Conservation (phyloP, 202 grass and related monocot genomes). For the Carex arenaria region DNA sequence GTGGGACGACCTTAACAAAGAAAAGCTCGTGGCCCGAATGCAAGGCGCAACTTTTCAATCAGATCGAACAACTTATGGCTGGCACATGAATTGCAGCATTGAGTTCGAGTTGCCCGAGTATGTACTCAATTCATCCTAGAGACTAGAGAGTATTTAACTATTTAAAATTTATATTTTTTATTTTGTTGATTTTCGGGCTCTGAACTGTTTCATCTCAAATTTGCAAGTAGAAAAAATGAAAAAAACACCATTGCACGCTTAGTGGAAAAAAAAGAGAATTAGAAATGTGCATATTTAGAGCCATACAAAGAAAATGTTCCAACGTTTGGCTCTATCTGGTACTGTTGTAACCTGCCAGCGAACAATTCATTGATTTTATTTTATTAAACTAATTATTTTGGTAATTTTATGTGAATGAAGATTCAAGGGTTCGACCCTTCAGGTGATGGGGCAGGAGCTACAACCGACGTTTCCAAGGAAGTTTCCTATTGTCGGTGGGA, state of each 20-base stretch:
- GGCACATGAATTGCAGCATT: neutral
- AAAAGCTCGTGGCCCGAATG: neutral
- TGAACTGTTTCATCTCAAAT: neutral
- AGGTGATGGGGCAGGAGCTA: neutral
- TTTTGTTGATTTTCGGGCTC: neutral
- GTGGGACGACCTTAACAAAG: neutral
- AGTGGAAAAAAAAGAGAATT: neutral
- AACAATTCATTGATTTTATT: neutral
- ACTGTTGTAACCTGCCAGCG: neutral
- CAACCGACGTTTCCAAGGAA: neutral
- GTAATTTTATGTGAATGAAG: neutral
- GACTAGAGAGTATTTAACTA: neutral
- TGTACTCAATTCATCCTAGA: neutral
- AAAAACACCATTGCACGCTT: neutral
- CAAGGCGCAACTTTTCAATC: constrained; percentile 9
- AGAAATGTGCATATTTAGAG: neutral
- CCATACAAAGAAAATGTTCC: neutral
- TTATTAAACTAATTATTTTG: neutral
- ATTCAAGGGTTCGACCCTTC: constrained; percentile 20
- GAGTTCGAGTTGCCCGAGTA: neutral
- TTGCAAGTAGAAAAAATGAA: neutral
- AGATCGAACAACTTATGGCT: neutral
- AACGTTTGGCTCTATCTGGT: neutral
- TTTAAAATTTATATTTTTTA: neutral
- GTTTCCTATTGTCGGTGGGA: constrained; percentile 16